phyloP scores from a whole-genome alignment of 352 stramenopile genomes.

The Elongisporangium anandrum region DNA sequence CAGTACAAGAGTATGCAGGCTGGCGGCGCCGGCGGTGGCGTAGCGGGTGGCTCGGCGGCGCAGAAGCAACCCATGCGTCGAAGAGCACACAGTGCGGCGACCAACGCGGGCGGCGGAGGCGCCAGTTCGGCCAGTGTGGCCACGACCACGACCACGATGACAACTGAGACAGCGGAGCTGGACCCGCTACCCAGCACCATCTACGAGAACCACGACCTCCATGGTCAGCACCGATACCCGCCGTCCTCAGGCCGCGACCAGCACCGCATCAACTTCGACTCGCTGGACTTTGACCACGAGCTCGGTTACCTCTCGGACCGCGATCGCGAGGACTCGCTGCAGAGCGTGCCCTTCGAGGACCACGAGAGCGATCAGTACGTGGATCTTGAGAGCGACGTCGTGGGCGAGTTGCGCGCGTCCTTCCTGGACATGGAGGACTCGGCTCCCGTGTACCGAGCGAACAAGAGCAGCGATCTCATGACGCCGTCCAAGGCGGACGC shows the following conservation, averaged over 20 bases:
- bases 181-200: constrained; percentile 50
- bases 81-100: constrained; percentile 59
- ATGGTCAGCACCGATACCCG: constrained; percentile 18
- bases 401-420: constrained; percentile 1
- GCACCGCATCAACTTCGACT: constrained; percentile 51
- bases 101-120: constrained; percentile 14
- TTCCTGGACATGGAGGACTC: constrained; percentile 3
- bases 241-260: constrained; percentile 47
- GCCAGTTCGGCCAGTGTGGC: constrained; percentile 4
- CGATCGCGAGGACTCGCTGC: constrained; percentile 29
- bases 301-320: constrained; percentile 37
- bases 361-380: constrained; percentile 34
- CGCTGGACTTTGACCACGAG: constrained; percentile 38
- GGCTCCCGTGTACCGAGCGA: constrained; percentile 5
- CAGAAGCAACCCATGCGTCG: constrained; percentile 77
- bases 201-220: constrained; percentile 38
- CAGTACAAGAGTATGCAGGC: constrained; percentile 45
- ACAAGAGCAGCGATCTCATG: constrained; percentile 6
- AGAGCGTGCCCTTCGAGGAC: constrained; percentile 55
- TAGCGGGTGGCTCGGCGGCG: constrained; percentile 7
- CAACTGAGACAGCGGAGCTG: constrained; percentile 7
- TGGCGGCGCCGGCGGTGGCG: constrained; percentile 9
- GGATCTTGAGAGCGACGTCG: constrained; percentile 39
- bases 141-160: constrained; percentile 1
- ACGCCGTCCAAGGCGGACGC: constrained; percentile 40